Evolutionary conservation across 2,329 filamentous ascomycete species (phyloP), one percentile per base, ranked within the genome.

Genomic region (Diplodia corticola): DNA sequence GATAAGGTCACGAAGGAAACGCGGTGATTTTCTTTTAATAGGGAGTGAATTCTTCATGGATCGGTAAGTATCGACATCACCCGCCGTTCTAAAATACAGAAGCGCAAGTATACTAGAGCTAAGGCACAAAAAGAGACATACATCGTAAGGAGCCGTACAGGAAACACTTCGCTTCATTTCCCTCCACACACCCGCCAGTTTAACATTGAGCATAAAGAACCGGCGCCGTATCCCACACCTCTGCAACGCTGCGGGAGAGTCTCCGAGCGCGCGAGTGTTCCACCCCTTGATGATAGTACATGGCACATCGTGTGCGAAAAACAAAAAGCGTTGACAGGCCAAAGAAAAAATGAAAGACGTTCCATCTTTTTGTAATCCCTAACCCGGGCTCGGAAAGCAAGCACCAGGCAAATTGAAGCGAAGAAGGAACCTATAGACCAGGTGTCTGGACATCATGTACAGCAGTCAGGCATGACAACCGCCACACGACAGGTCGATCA

Each of bases 381-480:
- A 61, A 17, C 57, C 44, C 44, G n/a, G 28, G 40, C 28, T 44
- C 20, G 24, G 24, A 46, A 40, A 26, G 15, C 24, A 24, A 12
- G 22, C 22, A 4, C 44, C 40, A 2, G 37, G 17, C 22, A 61
- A 61, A 61, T 9, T 17, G 44, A 49, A 61, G 44, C 10, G 57
- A 49, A 49, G 40, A 26, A 30, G 57, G 5, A 37, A 4, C 12
- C 26, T 35, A 35, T 30, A 28, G 12, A 61, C 26, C 20, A 49
- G 44, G 40, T 44, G 13, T 12, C 28, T 17, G 24, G 6, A 28
- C 49, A 28, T 40, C 48, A 66, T 66, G 54, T 40, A 33, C 22
- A 46, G 26, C 30, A 83, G 40, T 77, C 71, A 78, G 48, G 15
- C 22, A 44, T 26, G 60, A 40, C 33, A 33, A 35, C 37, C 48